Evolutionary conservation across 225 moss, liverwort and hornwort species (phyloP).

Genomic region (Pseudoscleropodium purum): DNA sequence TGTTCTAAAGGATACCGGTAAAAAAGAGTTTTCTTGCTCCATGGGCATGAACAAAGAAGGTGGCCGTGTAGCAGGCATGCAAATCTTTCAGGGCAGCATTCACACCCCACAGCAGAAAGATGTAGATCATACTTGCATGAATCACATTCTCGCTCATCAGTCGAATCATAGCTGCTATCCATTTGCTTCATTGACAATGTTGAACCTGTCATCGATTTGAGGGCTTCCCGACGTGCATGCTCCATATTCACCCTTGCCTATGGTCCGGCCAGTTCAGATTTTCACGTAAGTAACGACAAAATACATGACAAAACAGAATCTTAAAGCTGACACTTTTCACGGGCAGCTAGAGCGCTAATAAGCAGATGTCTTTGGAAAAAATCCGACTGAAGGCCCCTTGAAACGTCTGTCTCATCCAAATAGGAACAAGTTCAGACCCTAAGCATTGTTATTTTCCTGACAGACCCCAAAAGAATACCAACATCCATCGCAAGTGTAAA

Average conservation of each 20-base stretch:
- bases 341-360: not conserved
- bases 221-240: slow-evolving; percentile 36
- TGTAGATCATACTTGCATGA: slow-evolving; percentile 91
- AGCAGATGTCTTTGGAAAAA: not conserved
- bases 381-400: not conserved
- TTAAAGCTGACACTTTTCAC: not conserved
- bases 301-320: not conserved
- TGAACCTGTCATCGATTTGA: slow-evolving; percentile 24
- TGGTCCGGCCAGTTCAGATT: not conserved
- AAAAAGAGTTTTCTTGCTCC: slow-evolving; percentile 65
- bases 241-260: slow-evolving; percentile 64
- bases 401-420: not conserved
- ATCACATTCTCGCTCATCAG: slow-evolving; percentile 88
- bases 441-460: not conserved
- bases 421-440: not conserved
- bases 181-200: slow-evolving; percentile 54
- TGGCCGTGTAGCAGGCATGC: slow-evolving; percentile 75
- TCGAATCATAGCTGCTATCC: slow-evolving; percentile 74
- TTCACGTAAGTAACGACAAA: not conserved
- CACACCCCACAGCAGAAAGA: slow-evolving; percentile 88
- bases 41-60: slow-evolving; percentile 74
- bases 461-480: not conserved
- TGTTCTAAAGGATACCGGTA: slow-evolving; percentile 65
- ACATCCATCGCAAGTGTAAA: not conserved
- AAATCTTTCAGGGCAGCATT: slow-evolving; percentile 83